These are phyloP conservation scores for Lichtheimia hyalospora DNA, from an alignment of 371 early-diverging fungal genomes.

Conservation along the genomic window DNA sequence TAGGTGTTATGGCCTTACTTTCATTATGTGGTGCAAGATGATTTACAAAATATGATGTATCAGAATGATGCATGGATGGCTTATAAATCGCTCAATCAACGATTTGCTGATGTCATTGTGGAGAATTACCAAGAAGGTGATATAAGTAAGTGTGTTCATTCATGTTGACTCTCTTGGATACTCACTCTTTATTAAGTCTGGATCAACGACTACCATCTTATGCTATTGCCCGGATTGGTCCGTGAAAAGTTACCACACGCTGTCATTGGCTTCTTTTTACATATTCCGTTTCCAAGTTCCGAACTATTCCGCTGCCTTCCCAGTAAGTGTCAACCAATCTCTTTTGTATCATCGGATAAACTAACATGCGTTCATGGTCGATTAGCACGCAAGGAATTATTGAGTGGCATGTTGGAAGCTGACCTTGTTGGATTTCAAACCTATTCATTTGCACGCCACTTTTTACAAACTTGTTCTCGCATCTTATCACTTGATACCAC, in stretches of 20 bases:
- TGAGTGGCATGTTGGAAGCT: slow-evolving; percentile 89
- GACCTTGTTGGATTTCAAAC: slow-evolving; percentile 95
- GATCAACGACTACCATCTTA: slow-evolving; percentile 98
- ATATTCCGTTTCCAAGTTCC: slow-evolving; percentile 95
- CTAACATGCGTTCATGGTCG: background rate
- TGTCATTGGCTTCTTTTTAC: slow-evolving; percentile 94
- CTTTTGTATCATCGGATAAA: background rate
- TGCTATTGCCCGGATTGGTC: slow-evolving; percentile 90
- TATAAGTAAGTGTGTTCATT: slow-evolving; percentile 57
- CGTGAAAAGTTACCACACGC: slow-evolving; percentile 78
- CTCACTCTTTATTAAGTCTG: slow-evolving; percentile 63
- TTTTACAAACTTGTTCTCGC: slow-evolving; percentile 89
- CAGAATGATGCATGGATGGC: slow-evolving; percentile 83
- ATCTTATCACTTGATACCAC: slow-evolving; percentile 88
- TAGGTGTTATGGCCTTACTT: slow-evolving; percentile 95
- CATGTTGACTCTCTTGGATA: background rate
- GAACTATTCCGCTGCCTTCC: slow-evolving; percentile 95
- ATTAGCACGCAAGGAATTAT: slow-evolving; percentile 84
- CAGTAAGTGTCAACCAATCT: slow-evolving; percentile 51
- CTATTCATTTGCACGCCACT: slow-evolving; percentile 95
- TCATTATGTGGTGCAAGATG: slow-evolving; percentile 82
- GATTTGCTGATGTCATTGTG: slow-evolving; percentile 76
- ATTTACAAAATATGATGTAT: slow-evolving; percentile 67
- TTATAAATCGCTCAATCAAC: slow-evolving; percentile 80
- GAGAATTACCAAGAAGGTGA: slow-evolving; percentile 79